Percentiles rank a stretch among this genome's conserved stretches.
These are phyloP conservation scores for Russula virescens DNA, from an alignment of 768 basidiomycete species.

Conservation along the genomic window DNA sequence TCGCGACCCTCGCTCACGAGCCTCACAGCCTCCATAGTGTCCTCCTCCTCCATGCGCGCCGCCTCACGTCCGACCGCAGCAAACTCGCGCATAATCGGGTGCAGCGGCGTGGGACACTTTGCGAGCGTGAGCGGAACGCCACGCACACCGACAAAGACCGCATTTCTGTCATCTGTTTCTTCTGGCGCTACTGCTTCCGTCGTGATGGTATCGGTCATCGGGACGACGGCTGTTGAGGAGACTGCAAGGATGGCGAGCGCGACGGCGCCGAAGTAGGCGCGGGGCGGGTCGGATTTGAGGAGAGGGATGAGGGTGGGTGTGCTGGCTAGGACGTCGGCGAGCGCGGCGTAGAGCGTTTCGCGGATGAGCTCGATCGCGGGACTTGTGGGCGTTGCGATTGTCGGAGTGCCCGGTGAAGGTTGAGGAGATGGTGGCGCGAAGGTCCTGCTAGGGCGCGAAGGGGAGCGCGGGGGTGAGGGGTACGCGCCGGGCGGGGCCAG, in stretches of 20 bases:
- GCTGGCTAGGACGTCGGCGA: slow-evolving; percentile 61
- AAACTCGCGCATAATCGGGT: slow-evolving; percentile 68
- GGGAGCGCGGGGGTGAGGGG: slow-evolving; percentile 21
- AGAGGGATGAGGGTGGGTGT: slow-evolving; percentile 49
- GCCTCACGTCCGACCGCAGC: slow-evolving; percentile 48
- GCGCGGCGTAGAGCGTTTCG: slow-evolving; percentile 79
- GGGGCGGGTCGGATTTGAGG: slow-evolving; percentile 55
- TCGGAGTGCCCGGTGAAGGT: slow-evolving; percentile 25
- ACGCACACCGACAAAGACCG: slow-evolving; percentile 33
- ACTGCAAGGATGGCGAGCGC: slow-evolving; percentile 69
- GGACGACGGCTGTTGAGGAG: slow-evolving; percentile 42
- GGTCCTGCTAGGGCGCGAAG: slow-evolving; percentile 19
- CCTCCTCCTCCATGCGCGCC: slow-evolving; percentile 47
- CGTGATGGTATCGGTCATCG: slow-evolving; percentile 22
- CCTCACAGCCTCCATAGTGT: slow-evolving; percentile 47
- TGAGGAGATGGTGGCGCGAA: neutral
- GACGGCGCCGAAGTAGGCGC: slow-evolving; percentile 77
- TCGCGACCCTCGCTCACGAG: slow-evolving; percentile 33
- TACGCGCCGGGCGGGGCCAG: slow-evolving; percentile 26
- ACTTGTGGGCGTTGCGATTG: slow-evolving; percentile 35
- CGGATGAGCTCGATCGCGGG: slow-evolving; percentile 75
- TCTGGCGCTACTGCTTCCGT: no score
- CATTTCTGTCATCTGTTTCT: no score
- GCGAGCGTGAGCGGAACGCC: slow-evolving; percentile 54
- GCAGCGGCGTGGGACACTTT: slow-evolving; percentile 57